Percentiles rank a stretch among this genome's conserved stretches.
Conservation (phyloP, 2,329 filamentous ascomycete species). For the Truncatella angustata region DNA sequence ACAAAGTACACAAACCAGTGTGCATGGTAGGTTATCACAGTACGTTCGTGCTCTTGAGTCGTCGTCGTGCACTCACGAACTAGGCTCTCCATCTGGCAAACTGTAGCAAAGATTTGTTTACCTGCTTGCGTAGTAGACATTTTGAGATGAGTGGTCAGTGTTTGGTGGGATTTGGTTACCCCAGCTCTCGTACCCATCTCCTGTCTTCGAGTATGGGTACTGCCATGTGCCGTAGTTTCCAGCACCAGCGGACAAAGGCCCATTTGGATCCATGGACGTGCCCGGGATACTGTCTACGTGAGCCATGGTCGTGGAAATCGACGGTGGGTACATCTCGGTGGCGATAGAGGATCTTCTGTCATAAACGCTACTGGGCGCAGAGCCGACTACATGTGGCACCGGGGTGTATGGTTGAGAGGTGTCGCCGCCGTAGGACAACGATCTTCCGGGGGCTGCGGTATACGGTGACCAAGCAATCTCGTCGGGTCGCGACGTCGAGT, state of each 20-base stretch:
- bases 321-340: conserved; percentile 42
- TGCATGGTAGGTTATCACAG: no score
- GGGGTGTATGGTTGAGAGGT: conserved; percentile 38
- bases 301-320: conserved; percentile 15
- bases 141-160: conserved; percentile 22
- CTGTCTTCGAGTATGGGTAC: conserved; percentile 39
- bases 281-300: conserved; percentile 28
- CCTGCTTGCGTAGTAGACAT: conserved; percentile 33
- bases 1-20: no score
- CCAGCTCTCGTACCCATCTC: conserved; percentile 33
- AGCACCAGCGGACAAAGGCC: conserved; percentile 37
- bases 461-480: conserved; percentile 45
- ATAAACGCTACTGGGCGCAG: conserved; percentile 29
- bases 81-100: no score
- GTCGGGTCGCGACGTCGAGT: conserved; percentile 36
- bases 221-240: conserved; percentile 43
- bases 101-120: no score
- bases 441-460: conserved; percentile 40
- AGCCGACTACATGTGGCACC: conserved; percentile 22
- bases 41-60: no score
- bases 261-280: conserved; percentile 30
- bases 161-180: conserved; percentile 25
- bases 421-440: conserved; percentile 49
- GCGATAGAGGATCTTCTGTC: conserved; percentile 36
- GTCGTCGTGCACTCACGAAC: no score